These are phyloP conservation scores for Neurospora tetraspora DNA, from an alignment of 495 filamentous ascomycete genomes.

Conservation along the genomic window DNA sequence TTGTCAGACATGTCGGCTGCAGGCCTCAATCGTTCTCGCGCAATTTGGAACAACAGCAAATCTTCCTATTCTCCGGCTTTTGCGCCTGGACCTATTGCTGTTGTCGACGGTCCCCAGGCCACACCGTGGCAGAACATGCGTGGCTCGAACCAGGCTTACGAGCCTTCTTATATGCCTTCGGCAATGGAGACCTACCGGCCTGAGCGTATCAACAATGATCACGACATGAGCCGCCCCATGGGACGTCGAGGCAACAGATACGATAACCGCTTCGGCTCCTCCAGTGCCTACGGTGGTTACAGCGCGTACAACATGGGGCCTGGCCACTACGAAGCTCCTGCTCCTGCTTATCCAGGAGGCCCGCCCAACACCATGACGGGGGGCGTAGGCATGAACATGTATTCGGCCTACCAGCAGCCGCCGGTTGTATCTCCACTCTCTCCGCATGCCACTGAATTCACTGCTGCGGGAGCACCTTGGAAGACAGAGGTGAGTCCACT, in stretches of 20 bases:
- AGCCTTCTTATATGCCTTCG: slow-evolving; percentile 18
- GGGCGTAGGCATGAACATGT: slow-evolving; percentile 36
- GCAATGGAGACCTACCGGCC: slow-evolving; percentile 29
- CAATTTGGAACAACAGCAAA: slow-evolving; percentile 49
- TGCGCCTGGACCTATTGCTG: slow-evolving; percentile 25
- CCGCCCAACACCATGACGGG: slow-evolving; percentile 17
- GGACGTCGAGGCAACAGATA: slow-evolving; percentile 31
- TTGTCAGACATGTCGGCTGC: slow-evolving; percentile 36
- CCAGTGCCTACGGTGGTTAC: slow-evolving; percentile 14
- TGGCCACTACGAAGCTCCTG: slow-evolving; percentile 25
- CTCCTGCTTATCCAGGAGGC: slow-evolving; percentile 16
- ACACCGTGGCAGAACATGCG: slow-evolving; percentile 31
- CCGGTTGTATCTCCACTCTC: slow-evolving; percentile 75
- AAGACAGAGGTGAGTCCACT: slow-evolving; percentile 42
- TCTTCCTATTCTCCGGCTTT: slow-evolving; percentile 19
- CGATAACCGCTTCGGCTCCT: slow-evolving; percentile 30
- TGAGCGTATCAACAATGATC: slow-evolving; percentile 37
- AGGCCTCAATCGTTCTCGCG: slow-evolving; percentile 50
- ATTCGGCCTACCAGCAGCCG: slow-evolving; percentile 56
- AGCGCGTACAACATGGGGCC: slow-evolving; percentile 15
- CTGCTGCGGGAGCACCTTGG: slow-evolving; percentile 34
- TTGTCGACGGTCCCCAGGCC: slow-evolving; percentile 24
- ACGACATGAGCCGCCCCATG: slow-evolving; percentile 29
- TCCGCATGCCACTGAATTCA: slow-evolving; percentile 77
- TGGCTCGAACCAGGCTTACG: slow-evolving; percentile 18